A percentile compares a stretch with the other conserved stretches of the same genome.
Conservation (phyloP, 768 basidiomycete genomes). For the Mycena metata region DNA sequence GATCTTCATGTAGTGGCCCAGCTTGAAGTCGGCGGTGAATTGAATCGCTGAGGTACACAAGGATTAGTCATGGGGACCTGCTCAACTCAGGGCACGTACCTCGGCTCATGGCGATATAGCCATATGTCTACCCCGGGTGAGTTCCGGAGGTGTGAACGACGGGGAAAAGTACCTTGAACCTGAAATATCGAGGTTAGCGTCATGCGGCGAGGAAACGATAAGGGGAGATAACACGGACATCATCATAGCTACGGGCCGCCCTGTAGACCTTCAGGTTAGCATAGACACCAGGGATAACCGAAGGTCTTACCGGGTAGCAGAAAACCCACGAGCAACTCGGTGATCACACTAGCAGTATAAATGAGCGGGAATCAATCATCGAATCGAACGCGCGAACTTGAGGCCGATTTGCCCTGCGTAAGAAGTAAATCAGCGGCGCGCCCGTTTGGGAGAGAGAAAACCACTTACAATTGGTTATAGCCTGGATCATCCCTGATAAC, state of each 20-base stretch:
- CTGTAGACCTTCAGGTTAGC: constrained; percentile 57
- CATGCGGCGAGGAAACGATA: constrained; percentile 3
- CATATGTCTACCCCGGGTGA: constrained; percentile 62
- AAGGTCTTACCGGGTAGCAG: constrained; percentile 54
- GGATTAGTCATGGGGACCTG: constrained; percentile 33
- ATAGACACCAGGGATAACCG: constrained; percentile 4
- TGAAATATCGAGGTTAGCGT: constrained; percentile 32
- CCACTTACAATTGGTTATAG: constrained; percentile 75
- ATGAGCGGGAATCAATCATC: background rate
- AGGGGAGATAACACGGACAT: constrained; percentile 55
- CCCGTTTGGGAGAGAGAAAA: background rate
- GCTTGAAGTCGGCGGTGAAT: constrained; percentile 81
- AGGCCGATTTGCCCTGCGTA: constrained; percentile 62
- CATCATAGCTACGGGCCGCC: constrained; percentile 83
- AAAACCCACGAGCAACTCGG: constrained; percentile 80
- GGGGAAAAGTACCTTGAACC: constrained; percentile 52
- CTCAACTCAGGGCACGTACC: constrained; percentile 40
- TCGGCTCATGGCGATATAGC: constrained; percentile 75
- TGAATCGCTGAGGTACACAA: constrained; percentile 64
- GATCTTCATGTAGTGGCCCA: constrained; percentile 81
- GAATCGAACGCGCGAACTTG: constrained; percentile 50
- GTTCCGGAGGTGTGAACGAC: background rate
- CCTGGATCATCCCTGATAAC: constrained; percentile 73
- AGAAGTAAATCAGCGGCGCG: background rate
- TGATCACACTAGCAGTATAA: constrained; percentile 66